Conservation (phyloP, 148 eudicot species). For the Hydrangea macrophylla region DNA sequence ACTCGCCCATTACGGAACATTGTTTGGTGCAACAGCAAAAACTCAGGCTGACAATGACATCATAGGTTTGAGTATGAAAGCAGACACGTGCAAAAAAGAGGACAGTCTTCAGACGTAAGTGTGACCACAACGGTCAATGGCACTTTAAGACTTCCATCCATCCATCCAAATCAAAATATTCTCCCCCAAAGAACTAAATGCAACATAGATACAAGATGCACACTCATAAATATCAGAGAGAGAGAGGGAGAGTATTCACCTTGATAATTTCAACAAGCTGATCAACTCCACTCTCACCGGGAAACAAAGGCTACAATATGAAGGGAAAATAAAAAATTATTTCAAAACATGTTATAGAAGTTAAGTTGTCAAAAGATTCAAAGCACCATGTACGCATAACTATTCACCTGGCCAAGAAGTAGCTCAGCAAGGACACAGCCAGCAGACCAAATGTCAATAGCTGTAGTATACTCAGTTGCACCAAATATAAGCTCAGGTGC, state of each 20-base stretch:
- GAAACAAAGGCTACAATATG: constrained; percentile 69
- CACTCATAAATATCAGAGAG: not conserved
- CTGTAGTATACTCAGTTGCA: constrained; percentile 71
- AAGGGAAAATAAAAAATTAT: not conserved
- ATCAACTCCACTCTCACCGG: constrained; percentile 90
- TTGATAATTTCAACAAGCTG: constrained; percentile 93
- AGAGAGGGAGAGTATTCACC: constrained; percentile 29
- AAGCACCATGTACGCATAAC: not conserved
- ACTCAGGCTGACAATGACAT: no score
- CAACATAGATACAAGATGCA: not conserved
- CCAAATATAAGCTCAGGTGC: constrained; percentile 86
- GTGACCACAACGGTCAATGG: no score
- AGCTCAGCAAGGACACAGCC: constrained; percentile 80
- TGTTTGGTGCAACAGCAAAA: no score
- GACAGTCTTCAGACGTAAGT: no score
- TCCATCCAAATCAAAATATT: not conserved
- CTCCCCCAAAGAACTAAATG: no score
- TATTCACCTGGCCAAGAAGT: constrained; percentile 64
- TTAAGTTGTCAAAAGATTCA: not conserved
- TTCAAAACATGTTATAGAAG: not conserved
- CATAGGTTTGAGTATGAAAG: no score
- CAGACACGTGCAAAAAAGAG: no score
- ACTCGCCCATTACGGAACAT: no score
- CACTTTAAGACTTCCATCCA: no score
- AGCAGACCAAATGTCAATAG: constrained; percentile 75